Percentiles rank a stretch among this genome's conserved stretches.
Conservation (phyloP, 805 yeast species). For the Ogataea trehalophila region DNA sequence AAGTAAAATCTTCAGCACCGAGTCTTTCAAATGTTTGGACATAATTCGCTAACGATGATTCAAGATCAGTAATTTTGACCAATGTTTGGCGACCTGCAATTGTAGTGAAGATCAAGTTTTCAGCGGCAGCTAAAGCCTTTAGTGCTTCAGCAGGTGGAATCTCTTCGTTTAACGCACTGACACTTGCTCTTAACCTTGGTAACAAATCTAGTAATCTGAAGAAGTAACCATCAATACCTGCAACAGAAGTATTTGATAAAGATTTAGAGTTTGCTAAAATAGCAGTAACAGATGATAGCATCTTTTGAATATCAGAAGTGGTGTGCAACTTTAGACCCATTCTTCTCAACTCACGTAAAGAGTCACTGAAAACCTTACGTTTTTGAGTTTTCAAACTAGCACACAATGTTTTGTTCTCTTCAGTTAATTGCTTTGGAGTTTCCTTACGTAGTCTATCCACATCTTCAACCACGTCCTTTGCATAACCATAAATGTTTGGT, state of each 20-base stretch:
- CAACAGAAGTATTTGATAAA: slow-evolving; percentile 35
- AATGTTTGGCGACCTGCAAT: slow-evolving; percentile 50
- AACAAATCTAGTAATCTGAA: slow-evolving; percentile 71
- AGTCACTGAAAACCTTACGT: slow-evolving; percentile 68
- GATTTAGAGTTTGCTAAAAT: slow-evolving; percentile 53
- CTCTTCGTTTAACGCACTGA: slow-evolving; percentile 59
- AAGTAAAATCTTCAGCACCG: background rate
- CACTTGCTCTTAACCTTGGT: slow-evolving; percentile 70
- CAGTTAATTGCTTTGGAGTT: slow-evolving; percentile 68
- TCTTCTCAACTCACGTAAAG: slow-evolving; percentile 65
- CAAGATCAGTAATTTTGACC: slow-evolving; percentile 23
- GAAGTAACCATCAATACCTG: slow-evolving; percentile 48
- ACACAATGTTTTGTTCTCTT: slow-evolving; percentile 67
- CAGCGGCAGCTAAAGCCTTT: slow-evolving; percentile 71
- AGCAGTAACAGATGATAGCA: slow-evolving; percentile 57
- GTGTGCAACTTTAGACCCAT: slow-evolving; percentile 71
- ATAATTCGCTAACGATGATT: slow-evolving; percentile 4
- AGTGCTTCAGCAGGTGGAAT: slow-evolving; percentile 70
- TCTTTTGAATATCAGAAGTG: slow-evolving; percentile 58
- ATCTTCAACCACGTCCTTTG: slow-evolving; percentile 48
- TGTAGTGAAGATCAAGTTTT: slow-evolving; percentile 59
- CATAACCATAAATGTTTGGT: slow-evolving; percentile 50
- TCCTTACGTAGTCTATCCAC: slow-evolving; percentile 64
- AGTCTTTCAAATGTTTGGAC: slow-evolving; percentile 2
- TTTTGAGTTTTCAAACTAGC: slow-evolving; percentile 80